These are phyloP conservation scores for Thinopyrum elongatum DNA, from an alignment of 176 grass and related monocot species.

Conservation along the genomic window DNA sequence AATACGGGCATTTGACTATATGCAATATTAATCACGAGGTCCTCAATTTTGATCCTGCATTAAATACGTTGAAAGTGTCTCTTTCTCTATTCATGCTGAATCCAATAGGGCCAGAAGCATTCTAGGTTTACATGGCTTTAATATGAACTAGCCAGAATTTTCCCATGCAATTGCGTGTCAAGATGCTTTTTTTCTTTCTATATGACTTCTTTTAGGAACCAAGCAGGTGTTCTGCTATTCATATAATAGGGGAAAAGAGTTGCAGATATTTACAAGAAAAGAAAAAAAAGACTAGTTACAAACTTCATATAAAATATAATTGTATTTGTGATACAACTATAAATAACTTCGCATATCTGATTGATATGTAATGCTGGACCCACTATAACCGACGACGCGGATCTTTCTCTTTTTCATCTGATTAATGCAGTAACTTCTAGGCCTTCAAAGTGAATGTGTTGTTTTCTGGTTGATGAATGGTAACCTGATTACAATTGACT, in stretches of 20 bases:
- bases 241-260: not conserved
- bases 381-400: too few species aligned
- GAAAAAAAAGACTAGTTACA: not conserved
- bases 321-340: not conserved
- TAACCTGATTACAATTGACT: not conserved
- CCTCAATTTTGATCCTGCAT: constrained; percentile 38
- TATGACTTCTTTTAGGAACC: not conserved
- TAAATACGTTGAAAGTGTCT: constrained; percentile 16
- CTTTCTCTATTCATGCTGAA: constrained; percentile 12
- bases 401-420: not conserved
- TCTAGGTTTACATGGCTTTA: not conserved
- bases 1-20: not conserved
- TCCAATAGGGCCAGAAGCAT: constrained; percentile 2
- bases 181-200: not conserved
- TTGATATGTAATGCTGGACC: not conserved
- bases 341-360: not conserved
- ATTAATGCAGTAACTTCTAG: not conserved
- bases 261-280: not conserved
- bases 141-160: not conserved
- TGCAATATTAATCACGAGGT: constrained; percentile 11
- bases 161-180: not conserved
- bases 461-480: not conserved
- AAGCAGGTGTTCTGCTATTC: not conserved
- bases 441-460: not conserved
- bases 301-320: not conserved